Conservation (phyloP, 176 grass and related monocot species). For the Puccinellia tenuiflora region DNA sequence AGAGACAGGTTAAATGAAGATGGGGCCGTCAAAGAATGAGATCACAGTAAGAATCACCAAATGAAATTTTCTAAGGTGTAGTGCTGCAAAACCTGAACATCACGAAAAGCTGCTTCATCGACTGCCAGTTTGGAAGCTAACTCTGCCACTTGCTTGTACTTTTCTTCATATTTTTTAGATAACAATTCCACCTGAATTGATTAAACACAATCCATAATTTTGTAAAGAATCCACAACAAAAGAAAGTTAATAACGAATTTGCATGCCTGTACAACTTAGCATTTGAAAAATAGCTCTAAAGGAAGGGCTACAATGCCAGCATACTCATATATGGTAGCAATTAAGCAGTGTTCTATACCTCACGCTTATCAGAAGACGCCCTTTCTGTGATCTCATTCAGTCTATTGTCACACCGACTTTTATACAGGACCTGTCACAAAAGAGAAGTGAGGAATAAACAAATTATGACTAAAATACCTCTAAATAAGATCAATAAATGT, state of each 20-base stretch:
- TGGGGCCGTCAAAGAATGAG: slow-evolving; percentile 7
- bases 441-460: slow-evolving; percentile 17
- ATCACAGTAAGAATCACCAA: background rate
- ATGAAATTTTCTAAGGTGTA: background rate
- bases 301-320: background rate
- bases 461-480: background rate
- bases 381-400: slow-evolving; percentile 98
- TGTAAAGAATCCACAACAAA: background rate
- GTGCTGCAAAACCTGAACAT: slow-evolving; percentile 63
- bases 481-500: slow-evolving; percentile 3
- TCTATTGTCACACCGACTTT: slow-evolving; percentile 98
- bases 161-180: slow-evolving; percentile 97
- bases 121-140: slow-evolving; percentile 88
- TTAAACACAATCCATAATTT: slow-evolving; percentile 10
- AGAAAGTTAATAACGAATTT: background rate
- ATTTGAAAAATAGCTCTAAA: slow-evolving; percentile 18
- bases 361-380: slow-evolving; percentile 86
- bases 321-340: background rate
- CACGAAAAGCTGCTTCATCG: slow-evolving; percentile 75
- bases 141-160: slow-evolving; percentile 97
- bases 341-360: slow-evolving; percentile 49
- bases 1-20: slow-evolving; percentile 14
- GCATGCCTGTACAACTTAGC: slow-evolving; percentile 10
- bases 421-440: slow-evolving; percentile 77
- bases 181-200: slow-evolving; percentile 80